A percentile compares a stretch with the other conserved stretches of the same genome.
Conservation (phyloP, 345 rosid species). For the Turnera subulata region DNA sequence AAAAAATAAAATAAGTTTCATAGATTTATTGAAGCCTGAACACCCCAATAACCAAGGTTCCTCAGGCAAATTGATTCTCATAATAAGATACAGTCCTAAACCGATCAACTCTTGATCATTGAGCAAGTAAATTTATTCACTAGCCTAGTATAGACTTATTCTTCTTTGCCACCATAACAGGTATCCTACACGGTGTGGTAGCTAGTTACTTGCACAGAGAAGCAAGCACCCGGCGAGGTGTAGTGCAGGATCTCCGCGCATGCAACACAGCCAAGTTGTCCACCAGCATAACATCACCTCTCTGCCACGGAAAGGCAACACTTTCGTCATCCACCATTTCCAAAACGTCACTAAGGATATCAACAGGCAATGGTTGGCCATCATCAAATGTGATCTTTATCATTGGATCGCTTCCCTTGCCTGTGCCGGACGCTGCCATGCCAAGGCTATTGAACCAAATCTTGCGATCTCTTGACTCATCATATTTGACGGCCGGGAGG, state of each 20-base stretch:
- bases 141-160: too few relatives aligned
- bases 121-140: too few relatives aligned
- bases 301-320: conserved; percentile 78
- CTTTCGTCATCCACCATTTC: conserved; percentile 74
- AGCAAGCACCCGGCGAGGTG: conserved; percentile 78
- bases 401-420: conserved; percentile 56
- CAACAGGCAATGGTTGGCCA: conserved; percentile 56
- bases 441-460: conserved; percentile 71
- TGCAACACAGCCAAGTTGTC: conserved; percentile 92
- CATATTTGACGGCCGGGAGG: conserved; percentile 63
- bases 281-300: conserved; percentile 68
- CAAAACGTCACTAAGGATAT: conserved; percentile 53
- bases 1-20: too few relatives aligned
- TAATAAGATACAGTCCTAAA: too few relatives aligned
- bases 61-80: too few relatives aligned
- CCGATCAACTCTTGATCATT: too few relatives aligned
- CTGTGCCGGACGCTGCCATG: conserved; percentile 83
- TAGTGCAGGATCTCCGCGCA: conserved; percentile 55
- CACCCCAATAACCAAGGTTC: too few relatives aligned
- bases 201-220: conserved; percentile 76
- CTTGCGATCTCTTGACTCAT: conserved; percentile 59
- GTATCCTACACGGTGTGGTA: too few relatives aligned
- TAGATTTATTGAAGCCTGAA: too few relatives aligned
- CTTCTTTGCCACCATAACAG: too few relatives aligned
- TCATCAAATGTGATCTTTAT: conserved; percentile 72